A percentile compares a stretch with the other conserved stretches of the same genome.
Evolutionary conservation across 2,329 filamentous ascomycete species (phyloP).

Genomic region (Apiospora koreana): DNA sequence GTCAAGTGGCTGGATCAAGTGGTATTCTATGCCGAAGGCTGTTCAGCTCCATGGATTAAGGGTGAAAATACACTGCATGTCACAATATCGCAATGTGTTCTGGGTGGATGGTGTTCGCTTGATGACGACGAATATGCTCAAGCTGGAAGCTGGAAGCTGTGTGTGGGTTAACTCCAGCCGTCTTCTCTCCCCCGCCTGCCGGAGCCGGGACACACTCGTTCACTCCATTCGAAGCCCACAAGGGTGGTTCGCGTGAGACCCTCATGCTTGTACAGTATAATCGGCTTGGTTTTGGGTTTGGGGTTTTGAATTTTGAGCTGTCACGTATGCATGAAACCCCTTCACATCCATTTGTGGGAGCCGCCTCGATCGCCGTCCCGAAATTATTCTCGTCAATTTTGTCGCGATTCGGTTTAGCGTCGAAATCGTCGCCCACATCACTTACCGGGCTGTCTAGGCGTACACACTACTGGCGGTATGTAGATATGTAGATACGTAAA

Average conservation of each 20-base stretch:
- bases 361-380: neutral
- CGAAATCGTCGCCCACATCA: neutral
- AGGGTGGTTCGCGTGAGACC: neutral
- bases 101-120: no score
- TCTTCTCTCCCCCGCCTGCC: no score
- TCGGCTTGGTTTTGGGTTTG: neutral
- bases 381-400: slow-evolving; percentile 8
- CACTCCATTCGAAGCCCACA: neutral
- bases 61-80: neutral
- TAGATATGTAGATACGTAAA: neutral
- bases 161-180: no score
- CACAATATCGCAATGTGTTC: no score
- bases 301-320: neutral
- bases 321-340: neutral
- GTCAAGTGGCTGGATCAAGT: neutral
- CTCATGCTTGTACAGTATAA: neutral
- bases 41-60: neutral
- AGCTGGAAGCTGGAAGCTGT: no score
- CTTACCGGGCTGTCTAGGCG: neutral
- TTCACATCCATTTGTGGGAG: neutral
- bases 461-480: neutral
- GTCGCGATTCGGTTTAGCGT: slow-evolving; percentile 11
- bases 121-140: neutral
- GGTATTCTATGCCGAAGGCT: neutral
- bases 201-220: neutral